Evolutionary conservation across 176 grass and related monocot species (phyloP).

Genomic region (Carex pumila): DNA sequence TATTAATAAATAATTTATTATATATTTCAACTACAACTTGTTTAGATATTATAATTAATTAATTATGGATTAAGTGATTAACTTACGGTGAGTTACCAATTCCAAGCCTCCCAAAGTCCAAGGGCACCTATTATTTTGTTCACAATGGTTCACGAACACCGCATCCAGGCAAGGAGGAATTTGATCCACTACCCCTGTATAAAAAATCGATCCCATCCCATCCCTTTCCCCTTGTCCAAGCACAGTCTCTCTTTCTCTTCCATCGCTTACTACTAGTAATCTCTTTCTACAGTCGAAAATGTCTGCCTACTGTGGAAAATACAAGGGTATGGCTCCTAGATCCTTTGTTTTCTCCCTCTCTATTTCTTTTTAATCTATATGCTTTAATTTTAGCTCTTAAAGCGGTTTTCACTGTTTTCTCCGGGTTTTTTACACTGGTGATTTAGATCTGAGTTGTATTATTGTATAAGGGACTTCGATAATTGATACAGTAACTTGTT

Average conservation of each 20-base stretch:
- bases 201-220: neutral
- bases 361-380: neutral
- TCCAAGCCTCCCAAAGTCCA: neutral
- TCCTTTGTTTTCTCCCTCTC: neutral
- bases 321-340: conserved; percentile 43
- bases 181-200: neutral
- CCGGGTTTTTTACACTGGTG: no score
- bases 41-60: neutral
- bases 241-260: neutral
- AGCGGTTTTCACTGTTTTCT: neutral
- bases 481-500: neutral
- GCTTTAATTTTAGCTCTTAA: neutral
- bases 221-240: conserved; percentile 53
- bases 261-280: neutral
- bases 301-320: conserved; percentile 84
- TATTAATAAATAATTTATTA: neutral
- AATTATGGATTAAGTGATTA: neutral
- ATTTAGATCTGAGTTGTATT: conserved; percentile 25
- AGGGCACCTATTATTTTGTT: neutral
- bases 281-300: conserved; percentile 26
- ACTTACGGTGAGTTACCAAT: neutral
- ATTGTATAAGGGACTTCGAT: neutral
- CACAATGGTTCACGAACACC: neutral
- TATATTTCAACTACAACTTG: neutral
- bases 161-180: neutral